These are phyloP conservation scores for Pythium guiyangense DNA, from an alignment of 352 stramenopile genomes.

Conservation along the genomic window DNA sequence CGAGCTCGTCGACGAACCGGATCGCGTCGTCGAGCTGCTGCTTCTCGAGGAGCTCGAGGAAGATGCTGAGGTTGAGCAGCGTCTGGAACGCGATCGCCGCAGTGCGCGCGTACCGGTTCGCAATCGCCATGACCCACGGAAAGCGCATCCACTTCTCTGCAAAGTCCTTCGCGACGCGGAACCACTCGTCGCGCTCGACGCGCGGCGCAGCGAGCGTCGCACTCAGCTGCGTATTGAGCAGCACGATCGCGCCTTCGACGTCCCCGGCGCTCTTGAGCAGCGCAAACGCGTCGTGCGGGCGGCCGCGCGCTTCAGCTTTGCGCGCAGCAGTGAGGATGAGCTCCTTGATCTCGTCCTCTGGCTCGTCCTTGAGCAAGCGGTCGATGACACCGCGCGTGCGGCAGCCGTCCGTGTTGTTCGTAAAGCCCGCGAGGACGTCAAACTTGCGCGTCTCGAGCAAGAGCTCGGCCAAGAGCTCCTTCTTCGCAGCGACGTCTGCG, in stretches of 20 bases:
- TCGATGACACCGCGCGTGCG: constrained; percentile 75
- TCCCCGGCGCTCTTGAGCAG: constrained; percentile 77
- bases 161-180: constrained; percentile 80
- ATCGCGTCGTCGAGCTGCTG: constrained; percentile 83
- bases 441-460: constrained; percentile 82
- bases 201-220: constrained; percentile 52
- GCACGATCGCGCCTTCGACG: constrained; percentile 61
- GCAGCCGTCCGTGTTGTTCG: constrained; percentile 78
- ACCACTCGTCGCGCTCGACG: constrained; percentile 74
- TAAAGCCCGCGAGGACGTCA: constrained; percentile 71
- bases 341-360: constrained; percentile 72
- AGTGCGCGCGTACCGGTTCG: constrained; percentile 64
- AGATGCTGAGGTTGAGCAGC: constrained; percentile 83
- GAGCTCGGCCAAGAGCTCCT: constrained; percentile 66
- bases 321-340: constrained; percentile 66
- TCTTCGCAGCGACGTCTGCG: constrained; percentile 51
- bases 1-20: constrained; percentile 75
- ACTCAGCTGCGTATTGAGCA: constrained; percentile 75
- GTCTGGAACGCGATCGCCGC: constrained; percentile 80
- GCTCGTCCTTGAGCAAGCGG: constrained; percentile 63
- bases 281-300: constrained; percentile 67
- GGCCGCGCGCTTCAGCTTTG: constrained; percentile 69
- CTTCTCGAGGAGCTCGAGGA: constrained; percentile 80
- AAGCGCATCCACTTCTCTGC: constrained; percentile 86
- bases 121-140: constrained; percentile 73